Evolutionary conservation across 1,284 basidiomycete genomes (phyloP), one percentile per base, ranked within the genome.

Genomic region (Boletus sp.): DNA sequence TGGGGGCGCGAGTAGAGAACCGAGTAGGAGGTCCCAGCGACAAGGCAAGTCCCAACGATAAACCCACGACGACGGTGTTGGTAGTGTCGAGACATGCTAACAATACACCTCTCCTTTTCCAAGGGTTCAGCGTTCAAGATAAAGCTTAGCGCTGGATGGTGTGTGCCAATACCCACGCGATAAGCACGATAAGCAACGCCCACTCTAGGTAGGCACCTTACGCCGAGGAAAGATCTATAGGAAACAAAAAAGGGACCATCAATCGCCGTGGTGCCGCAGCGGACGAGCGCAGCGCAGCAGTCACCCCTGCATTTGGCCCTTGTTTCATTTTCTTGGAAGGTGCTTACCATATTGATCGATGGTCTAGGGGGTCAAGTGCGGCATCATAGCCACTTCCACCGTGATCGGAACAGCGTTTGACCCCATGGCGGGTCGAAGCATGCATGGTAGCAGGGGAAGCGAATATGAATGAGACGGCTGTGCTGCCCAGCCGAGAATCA

Each of bases 401-500:
- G 55, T 30, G 49, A 52, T 48, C 38, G 37, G 27, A 52, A 44
- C 30, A 19, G n/a, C 13, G 58, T 69, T 46, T 55, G 76, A n/a
- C 78, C 38, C 38, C 21, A 43, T 35, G 35, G 35, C 35, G n/a
- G n/a, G n/a, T n/a, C n/a, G n/a, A n/a, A n/a, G n/a, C n/a, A n/a
- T 35, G 35, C 35, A 35, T 16, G 16, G 35, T n/a, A 35, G 17
- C 35, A 7, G 9, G 11, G 44, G 79, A 80, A n/a, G 78, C 78
- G 40, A 80, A 60, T 74, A 80, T 76, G 60, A 78, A 81, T 0
- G 75, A 78, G 49, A 79, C 70, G 0, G 78, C 70, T 2, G 77
- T 80, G 60, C 71, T 77, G 5, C 25, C 25, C 77, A 5, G 2
- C 54, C 44, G 44, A 48, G 54, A 35, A 55, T n/a, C 44, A 52